phyloP scores from a whole-genome alignment of 202 grass and related monocot genomes.

The Elaeis oleifera region DNA sequence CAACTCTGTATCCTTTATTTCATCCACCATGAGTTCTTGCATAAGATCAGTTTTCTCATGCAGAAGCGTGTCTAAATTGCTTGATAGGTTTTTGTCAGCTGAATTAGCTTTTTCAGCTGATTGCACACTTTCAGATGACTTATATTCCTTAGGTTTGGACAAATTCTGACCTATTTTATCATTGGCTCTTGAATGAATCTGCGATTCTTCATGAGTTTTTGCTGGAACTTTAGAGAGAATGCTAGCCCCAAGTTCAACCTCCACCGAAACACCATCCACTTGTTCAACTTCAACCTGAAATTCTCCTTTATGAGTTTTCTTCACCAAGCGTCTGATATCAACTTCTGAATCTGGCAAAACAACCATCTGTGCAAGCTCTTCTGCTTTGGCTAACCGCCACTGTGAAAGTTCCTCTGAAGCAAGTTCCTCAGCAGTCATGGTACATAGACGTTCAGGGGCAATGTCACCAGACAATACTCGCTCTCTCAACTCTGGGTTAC shows the following conservation, averaged over 20 bases:
- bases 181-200: constrained; percentile 11
- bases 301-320: constrained; percentile 83
- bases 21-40: constrained; percentile 94
- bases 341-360: constrained; percentile 56
- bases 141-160: constrained; percentile 12
- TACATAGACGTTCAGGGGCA: constrained; percentile 50
- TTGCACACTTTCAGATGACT: constrained; percentile 14
- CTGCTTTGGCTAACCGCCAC: constrained; percentile 72
- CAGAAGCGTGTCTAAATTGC: constrained; percentile 20
- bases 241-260: constrained; percentile 30
- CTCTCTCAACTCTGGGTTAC: constrained; percentile 51
- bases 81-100: constrained; percentile 8
- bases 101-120: constrained; percentile 12
- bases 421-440: constrained; percentile 66
- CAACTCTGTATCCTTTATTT: constrained; percentile 53
- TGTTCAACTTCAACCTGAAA: constrained; percentile 74
- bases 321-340: constrained; percentile 48
- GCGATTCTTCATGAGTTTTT: constrained; percentile 20
- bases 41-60: constrained; percentile 75
- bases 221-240: constrained; percentile 22
- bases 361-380: constrained; percentile 67
- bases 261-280: constrained; percentile 35
- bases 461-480: constrained; percentile 62
- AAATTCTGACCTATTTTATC: constrained; percentile 10
- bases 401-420: constrained; percentile 74